A percentile compares a stretch with the other conserved stretches of the same genome.
Conservation (phyloP, 768 basidiomycete genomes). For the Boletus rex-veris region DNA sequence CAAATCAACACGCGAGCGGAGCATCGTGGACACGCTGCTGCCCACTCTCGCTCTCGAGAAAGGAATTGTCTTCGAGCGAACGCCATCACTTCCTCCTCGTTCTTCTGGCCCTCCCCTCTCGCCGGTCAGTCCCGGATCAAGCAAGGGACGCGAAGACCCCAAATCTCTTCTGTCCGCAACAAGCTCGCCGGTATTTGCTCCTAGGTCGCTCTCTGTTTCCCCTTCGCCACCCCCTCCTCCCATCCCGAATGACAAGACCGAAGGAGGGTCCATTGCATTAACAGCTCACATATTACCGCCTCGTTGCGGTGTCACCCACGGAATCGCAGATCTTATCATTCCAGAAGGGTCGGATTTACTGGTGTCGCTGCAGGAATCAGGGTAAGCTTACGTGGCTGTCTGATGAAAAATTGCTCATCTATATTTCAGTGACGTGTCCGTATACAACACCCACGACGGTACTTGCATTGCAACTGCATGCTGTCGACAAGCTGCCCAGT, state of each 20-base stretch:
- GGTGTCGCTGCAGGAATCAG: conserved; percentile 57
- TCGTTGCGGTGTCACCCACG: conserved; percentile 34
- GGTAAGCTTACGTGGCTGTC: conserved; percentile 41
- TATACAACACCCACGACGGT: conserved; percentile 54
- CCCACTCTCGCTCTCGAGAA: conserved; percentile 33
- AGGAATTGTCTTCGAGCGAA: conserved; percentile 21
- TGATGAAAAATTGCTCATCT: conserved; percentile 1
- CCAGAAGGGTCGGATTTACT: conserved; percentile 43
- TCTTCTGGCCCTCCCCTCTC: conserved; percentile 1
- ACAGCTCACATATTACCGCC: conserved; percentile 46
- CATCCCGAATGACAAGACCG: conserved; percentile 8
- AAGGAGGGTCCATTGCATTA: conserved; percentile 18
- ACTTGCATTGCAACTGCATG: conserved; percentile 28
- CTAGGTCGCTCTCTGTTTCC: conserved; percentile 36
- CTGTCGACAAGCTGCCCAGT: conserved; percentile 9
- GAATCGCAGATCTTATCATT: conserved; percentile 45
- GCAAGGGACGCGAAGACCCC: conserved; percentile 30
- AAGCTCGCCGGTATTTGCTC: conserved; percentile 41
- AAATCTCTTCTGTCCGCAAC: conserved; percentile 46
- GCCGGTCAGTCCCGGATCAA: conserved; percentile 13
- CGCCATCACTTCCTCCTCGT: conserved; percentile 10
- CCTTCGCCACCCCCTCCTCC: conserved; percentile 30
- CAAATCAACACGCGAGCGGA: conserved; percentile 24
- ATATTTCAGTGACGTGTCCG: conserved; percentile 46
- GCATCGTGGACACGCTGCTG: conserved; percentile 31